Evolutionary conservation across 169 alveolate genomes (phyloP).

Genomic region (Perkinsus olseni): DNA sequence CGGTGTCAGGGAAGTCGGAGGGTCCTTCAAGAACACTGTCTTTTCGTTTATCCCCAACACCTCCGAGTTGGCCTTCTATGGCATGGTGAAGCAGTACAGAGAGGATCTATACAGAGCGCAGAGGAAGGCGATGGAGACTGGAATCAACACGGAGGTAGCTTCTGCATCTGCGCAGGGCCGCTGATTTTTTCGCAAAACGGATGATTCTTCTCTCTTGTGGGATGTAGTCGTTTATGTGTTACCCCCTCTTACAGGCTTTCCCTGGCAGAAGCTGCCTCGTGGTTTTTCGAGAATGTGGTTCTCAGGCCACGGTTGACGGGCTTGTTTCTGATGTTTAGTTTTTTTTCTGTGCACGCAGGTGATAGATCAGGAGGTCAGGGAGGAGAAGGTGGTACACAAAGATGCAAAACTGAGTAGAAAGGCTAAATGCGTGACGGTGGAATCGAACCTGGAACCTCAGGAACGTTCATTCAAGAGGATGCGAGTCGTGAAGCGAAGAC

Average conservation of each 20-base stretch:
- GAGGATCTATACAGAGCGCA: not conserved
- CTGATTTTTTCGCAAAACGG: not conserved
- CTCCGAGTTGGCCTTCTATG: constrained; percentile 33
- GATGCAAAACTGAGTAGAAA: constrained; percentile 30
- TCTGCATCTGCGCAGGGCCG: not conserved
- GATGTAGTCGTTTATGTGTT: too few species aligned
- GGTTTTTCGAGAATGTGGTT: too few species aligned
- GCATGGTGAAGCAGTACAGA: constrained; percentile 19
- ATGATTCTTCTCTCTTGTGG: too few species aligned
- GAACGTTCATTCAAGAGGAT: constrained; percentile 40
- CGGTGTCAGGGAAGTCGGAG: not conserved
- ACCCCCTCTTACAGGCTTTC: too few species aligned
- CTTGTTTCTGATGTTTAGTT: not conserved
- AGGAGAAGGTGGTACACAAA: constrained; percentile 32
- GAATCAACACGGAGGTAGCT: not conserved
- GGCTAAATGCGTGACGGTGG: not conserved
- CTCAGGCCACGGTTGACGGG: too few species aligned
- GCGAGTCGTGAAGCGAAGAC: not conserved
- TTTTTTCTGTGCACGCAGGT: constrained; percentile 2
- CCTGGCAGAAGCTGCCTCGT: too few species aligned
- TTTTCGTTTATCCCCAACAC: constrained; percentile 38
- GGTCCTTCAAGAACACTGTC: constrained; percentile 10
- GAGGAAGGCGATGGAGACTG: not conserved
- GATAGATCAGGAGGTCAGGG: constrained; percentile 13
- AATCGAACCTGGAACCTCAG: not conserved